phyloP scores from a whole-genome alignment of 2,329 filamentous ascomycete genomes.

The Scedosporium apiospermum region DNA sequence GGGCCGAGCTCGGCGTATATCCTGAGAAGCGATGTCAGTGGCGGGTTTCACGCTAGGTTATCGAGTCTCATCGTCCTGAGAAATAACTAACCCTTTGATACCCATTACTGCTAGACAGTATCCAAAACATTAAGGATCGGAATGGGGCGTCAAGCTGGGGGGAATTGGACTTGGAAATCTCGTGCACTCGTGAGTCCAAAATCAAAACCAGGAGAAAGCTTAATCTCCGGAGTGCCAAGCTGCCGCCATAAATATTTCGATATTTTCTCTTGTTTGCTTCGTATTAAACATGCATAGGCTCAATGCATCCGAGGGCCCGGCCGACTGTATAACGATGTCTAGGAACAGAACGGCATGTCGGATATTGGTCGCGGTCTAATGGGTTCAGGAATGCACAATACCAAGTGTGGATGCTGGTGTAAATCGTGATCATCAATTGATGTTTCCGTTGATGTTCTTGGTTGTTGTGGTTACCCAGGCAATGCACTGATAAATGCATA shows the following conservation, averaged over 20 bases:
- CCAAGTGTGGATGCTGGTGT: background rate
- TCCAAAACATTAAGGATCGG: background rate
- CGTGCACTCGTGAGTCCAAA: too few relatives aligned
- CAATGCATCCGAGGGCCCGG: background rate
- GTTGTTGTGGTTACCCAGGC: background rate
- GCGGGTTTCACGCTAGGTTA: constrained; percentile 1
- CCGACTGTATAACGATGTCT: background rate
- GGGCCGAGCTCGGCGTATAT: constrained; percentile 85
- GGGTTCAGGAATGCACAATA: too few relatives aligned
- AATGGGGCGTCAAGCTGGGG: background rate
- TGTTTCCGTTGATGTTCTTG: background rate
- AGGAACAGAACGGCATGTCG: background rate
- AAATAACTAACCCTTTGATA: constrained; percentile 48
- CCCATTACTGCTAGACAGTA: constrained; percentile 36
- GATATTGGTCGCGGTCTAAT: too few relatives aligned
- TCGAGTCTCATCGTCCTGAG: constrained; percentile 5
- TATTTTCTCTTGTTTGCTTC: background rate
- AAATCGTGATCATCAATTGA: background rate
- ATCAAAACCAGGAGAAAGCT: too few relatives aligned
- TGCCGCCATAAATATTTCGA: background rate
- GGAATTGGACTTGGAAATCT: background rate
- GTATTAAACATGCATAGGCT: background rate
- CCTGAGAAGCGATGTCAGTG: constrained; percentile 34
- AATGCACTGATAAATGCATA: background rate
- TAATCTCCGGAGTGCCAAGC: background rate